A percentile compares a stretch with the other conserved stretches of the same genome.
Conservation (phyloP, 495 filamentous ascomycete genomes). For the Podospora pseudoanserina region DNA sequence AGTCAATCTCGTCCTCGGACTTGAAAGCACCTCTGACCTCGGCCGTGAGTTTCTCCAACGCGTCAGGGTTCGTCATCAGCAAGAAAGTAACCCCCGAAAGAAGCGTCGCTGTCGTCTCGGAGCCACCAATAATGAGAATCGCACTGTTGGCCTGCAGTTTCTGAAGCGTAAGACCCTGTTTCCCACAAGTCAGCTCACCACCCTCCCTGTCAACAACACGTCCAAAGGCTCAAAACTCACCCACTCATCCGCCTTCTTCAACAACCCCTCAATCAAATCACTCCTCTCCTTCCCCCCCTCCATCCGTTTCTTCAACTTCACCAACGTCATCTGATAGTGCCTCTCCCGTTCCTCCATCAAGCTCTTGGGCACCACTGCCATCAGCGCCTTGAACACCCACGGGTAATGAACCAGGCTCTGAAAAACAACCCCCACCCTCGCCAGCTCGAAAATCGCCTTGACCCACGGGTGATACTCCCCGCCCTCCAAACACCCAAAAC, state of each 20-base stretch:
- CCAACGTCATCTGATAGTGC: slow-evolving; percentile 35
- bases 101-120: slow-evolving; percentile 59
- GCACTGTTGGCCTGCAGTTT: slow-evolving; percentile 41
- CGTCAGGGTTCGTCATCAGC: slow-evolving; percentile 45
- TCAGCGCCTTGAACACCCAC: slow-evolving; percentile 25
- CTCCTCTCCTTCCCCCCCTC: slow-evolving; percentile 36
- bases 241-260: slow-evolving; percentile 47
- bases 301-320: slow-evolving; percentile 44
- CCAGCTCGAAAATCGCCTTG: slow-evolving; percentile 43
- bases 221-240: slow-evolving; percentile 20
- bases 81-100: slow-evolving; percentile 52
- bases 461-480: slow-evolving; percentile 55
- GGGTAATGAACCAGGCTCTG: slow-evolving; percentile 33
- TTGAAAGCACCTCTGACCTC: slow-evolving; percentile 54
- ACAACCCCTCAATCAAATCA: slow-evolving; percentile 49
- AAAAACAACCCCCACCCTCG: slow-evolving; percentile 35
- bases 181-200: neutral
- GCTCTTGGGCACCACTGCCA: slow-evolving; percentile 25
- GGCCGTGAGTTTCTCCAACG: slow-evolving; percentile 39
- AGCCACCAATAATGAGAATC: slow-evolving; percentile 51
- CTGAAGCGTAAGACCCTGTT: slow-evolving; percentile 38
- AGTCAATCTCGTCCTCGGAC: slow-evolving; percentile 50
- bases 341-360: slow-evolving; percentile 32
- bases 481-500: slow-evolving; percentile 51
- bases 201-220: neutral